Evolutionary conservation across 2,329 filamentous ascomycete genomes (phyloP), one percentile per base, ranked within the genome.

Genomic region (Beauveria rudraprayagi): DNA sequence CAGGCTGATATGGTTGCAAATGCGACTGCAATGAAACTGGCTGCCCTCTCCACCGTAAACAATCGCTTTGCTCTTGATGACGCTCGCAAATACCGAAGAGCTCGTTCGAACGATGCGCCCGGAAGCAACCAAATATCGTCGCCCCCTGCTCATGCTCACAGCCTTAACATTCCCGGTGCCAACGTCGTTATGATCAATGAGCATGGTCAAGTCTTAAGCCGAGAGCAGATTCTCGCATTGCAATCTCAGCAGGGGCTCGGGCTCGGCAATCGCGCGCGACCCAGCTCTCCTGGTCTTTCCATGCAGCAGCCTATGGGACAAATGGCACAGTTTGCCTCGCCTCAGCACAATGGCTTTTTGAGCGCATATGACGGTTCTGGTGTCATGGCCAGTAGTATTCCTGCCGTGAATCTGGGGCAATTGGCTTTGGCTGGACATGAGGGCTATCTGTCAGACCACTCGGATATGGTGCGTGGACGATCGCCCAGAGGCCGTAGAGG

Each of bases 1-100:
- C 92, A 97, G 73, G 92, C 92, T 17, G 94, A 99, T 70, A 97
- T 97, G 93, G 89, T 99, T 62, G 94, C 94, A 62, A 99, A 97
- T 71, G 94, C 94, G 28, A 97, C 94, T 17, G 94, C 94, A 24
- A 99, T 99, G 94, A 99, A 99, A 75, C 83, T 99, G 56, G 94
- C 94, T 51, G 94, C 94, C 19, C 80, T 99, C 51, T 97, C 93
- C 5, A 99, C 94, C 3, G 94, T 99, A 55, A 99, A 97, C 79
- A 99, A 97, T 74, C 90, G 94, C 47, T 96, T 99, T 69, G 92
- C 94, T 57, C 81, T 99, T 62, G 94, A 99, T 69, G 94, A 99
- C 73, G 93, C 95, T 64, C 91, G 92, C 70, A 97, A 97, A 77
- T 97, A 94, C 75, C 91, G 94, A 65, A 90, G 93, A 63, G 86